phyloP scores from a whole-genome alignment of 495 filamentous ascomycete species.

The Trichoderma asperelloides region DNA sequence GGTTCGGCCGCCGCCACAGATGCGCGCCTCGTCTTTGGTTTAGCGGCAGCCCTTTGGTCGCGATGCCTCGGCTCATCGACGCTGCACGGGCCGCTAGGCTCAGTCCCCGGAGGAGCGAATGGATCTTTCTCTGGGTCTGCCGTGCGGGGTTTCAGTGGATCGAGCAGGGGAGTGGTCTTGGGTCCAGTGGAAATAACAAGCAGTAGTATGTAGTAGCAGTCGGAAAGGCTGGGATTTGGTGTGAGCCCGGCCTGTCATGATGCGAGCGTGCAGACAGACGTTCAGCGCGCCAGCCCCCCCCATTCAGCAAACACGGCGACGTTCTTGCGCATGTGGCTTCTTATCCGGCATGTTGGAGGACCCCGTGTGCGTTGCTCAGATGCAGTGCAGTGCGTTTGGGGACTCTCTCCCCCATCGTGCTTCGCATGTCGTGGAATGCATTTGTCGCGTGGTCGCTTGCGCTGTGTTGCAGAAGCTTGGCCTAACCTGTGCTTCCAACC shows the following conservation, averaged over 20 bases:
- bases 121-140: background rate
- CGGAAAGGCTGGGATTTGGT: background rate
- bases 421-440: background rate
- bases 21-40: background rate
- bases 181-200: background rate
- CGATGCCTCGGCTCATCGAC: constrained; percentile 1
- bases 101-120: too few species aligned
- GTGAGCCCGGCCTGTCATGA: too few species aligned
- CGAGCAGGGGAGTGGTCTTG: background rate
- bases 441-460: background rate
- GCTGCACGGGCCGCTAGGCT: background rate
- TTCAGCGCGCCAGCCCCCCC: background rate
- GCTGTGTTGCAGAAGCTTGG: background rate
- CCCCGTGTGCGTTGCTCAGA: background rate
- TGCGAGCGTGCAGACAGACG: too few species aligned
- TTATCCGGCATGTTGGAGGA: too few species aligned
- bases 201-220: background rate
- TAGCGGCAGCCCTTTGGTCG: background rate
- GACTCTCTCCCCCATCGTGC: background rate
- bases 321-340: too few species aligned
- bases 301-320: background rate
- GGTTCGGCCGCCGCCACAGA: background rate
- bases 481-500: background rate
- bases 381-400: too few species aligned
- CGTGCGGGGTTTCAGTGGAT: background rate